These are phyloP conservation scores for Chrysopogon serrulatus DNA, from an alignment of 176 grass and related monocot species.

Conservation along the genomic window DNA sequence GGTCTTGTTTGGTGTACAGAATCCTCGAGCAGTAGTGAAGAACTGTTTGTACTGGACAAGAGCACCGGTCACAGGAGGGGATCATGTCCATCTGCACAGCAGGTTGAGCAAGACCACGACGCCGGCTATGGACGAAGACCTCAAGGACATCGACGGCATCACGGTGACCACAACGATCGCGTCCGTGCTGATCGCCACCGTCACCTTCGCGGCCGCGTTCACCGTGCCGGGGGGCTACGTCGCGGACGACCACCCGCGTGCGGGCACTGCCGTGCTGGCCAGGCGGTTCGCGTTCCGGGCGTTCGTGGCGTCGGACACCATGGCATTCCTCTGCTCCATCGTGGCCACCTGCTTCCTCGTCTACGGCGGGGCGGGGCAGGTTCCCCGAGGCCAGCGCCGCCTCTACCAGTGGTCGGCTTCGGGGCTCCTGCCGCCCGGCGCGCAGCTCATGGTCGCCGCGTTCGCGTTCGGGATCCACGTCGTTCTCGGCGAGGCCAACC, in stretches of 20 bases:
- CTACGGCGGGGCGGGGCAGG: not conserved
- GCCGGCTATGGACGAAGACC: not conserved
- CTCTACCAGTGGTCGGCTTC: not conserved
- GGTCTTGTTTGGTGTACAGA: not conserved
- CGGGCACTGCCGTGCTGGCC: not conserved
- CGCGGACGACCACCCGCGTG: not conserved
- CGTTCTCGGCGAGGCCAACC: not conserved
- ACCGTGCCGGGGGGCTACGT: slow-evolving; percentile 22
- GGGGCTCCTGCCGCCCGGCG: not conserved
- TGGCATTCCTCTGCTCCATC: slow-evolving; percentile 9
- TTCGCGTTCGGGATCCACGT: slow-evolving; percentile 10
- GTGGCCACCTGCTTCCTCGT: not conserved
- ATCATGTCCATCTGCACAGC: not conserved
- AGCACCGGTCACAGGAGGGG: not conserved
- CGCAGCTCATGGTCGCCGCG: not conserved
- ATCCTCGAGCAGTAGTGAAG: not conserved
- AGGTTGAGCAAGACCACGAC: not conserved
- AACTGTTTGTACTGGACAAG: not conserved
- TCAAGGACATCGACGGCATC: not conserved
- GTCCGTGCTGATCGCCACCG: slow-evolving; percentile 22
- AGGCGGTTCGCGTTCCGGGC: slow-evolving; percentile 6
- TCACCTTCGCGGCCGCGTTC: slow-evolving; percentile 33
- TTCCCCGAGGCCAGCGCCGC: not conserved
- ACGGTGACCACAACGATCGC: not conserved
- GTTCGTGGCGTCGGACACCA: slow-evolving; percentile 4